A percentile compares a stretch with the other conserved stretches of the same genome.
phyloP scores from a whole-genome alignment of 352 stramenopile genomes.

The Phytophthora palmivora region DNA sequence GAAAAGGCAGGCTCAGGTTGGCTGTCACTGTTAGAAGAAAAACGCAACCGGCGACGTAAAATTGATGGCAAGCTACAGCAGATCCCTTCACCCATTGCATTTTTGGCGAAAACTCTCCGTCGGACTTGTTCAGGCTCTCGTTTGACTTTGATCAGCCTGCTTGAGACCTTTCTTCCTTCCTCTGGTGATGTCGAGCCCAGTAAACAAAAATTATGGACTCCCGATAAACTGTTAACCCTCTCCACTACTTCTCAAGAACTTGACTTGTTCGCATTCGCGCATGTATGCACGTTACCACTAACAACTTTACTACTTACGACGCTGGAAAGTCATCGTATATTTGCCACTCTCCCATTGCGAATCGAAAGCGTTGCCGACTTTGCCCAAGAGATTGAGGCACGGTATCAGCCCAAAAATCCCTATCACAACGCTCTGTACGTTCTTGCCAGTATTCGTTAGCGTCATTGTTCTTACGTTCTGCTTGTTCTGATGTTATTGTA shows the following conservation, averaged over 20 bases:
- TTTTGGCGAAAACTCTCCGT: conserved; percentile 37
- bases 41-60: conserved; percentile 41
- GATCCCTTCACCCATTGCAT: conserved; percentile 25
- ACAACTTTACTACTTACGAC: conserved; percentile 70
- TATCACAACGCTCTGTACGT: conserved; percentile 84
- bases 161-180: conserved; percentile 52
- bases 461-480: conserved; percentile 5
- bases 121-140: conserved; percentile 57
- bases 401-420: conserved; percentile 76
- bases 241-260: conserved; percentile 51
- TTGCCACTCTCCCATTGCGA: conserved; percentile 58
- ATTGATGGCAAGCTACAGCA: conserved; percentile 23
- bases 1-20: conserved; percentile 46
- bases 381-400: conserved; percentile 66
- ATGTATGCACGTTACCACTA: conserved; percentile 55
- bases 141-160: conserved; percentile 57
- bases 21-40: conserved; percentile 63
- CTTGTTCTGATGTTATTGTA: background rate
- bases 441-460: background rate
- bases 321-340: conserved; percentile 71
- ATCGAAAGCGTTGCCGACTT: conserved; percentile 64
- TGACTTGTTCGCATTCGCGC: conserved; percentile 59
- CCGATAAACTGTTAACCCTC: conserved; percentile 45
- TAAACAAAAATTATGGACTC: conserved; percentile 40
- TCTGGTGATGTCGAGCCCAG: conserved; percentile 5